Evolutionary conservation across 345 rosid species (phyloP).

Genomic region (Camelina sativa): DNA sequence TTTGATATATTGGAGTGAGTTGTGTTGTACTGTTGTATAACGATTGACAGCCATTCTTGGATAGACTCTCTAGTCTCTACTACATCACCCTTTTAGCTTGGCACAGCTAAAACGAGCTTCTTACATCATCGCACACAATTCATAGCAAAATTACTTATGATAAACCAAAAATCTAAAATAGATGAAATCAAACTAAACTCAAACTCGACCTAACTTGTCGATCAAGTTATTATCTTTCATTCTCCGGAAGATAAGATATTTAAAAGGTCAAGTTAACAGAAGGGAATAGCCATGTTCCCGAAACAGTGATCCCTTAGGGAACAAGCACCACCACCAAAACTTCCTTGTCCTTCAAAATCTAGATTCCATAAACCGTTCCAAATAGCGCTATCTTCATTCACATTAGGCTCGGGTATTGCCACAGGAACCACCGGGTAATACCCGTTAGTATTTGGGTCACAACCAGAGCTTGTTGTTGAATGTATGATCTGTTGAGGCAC

Average conservation of each 20-base stretch:
- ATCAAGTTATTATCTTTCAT: slow-evolving; percentile 32
- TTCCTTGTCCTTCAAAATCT: slow-evolving; percentile 61
- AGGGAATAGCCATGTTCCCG: slow-evolving; percentile 57
- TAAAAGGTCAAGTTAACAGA: slow-evolving; percentile 43
- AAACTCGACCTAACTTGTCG: slow-evolving; percentile 38
- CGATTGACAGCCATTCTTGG: background rate
- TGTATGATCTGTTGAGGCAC: slow-evolving; percentile 53
- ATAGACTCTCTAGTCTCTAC: slow-evolving; percentile 7
- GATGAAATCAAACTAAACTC: slow-evolving; percentile 32
- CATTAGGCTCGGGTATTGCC: slow-evolving; percentile 39
- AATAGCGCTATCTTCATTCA: slow-evolving; percentile 51
- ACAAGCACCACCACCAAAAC: slow-evolving; percentile 44
- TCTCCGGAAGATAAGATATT: slow-evolving; percentile 11
- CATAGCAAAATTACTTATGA: slow-evolving; percentile 21
- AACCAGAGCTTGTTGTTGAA: slow-evolving; percentile 40
- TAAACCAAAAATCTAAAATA: slow-evolving; percentile 14
- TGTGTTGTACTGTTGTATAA: background rate
- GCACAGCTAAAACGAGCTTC: slow-evolving; percentile 10
- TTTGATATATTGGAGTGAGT: slow-evolving; percentile 7
- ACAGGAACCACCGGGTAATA: slow-evolving; percentile 38
- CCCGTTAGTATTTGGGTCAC: slow-evolving; percentile 41
- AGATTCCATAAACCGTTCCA: slow-evolving; percentile 83
- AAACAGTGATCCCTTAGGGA: slow-evolving; percentile 51
- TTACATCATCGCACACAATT: slow-evolving; percentile 31
- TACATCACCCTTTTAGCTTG: slow-evolving; percentile 27